Conservation (phyloP, 441 rosid genomes). For the Croton laevigatus region DNA sequence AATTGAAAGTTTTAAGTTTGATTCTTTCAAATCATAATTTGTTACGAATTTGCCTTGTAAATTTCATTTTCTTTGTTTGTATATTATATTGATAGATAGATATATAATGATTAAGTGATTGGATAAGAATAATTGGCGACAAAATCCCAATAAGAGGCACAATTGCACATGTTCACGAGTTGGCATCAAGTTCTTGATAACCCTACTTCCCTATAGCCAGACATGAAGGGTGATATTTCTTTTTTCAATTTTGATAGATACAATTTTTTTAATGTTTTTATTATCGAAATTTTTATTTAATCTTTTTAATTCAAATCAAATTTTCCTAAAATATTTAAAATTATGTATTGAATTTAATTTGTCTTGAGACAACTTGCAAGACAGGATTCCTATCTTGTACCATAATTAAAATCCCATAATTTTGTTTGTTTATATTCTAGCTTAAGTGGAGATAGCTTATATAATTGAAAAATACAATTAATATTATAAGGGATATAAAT, state of each 20-base stretch:
- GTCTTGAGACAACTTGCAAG: conserved; percentile 12
- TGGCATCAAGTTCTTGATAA: background rate
- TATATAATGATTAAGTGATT: background rate
- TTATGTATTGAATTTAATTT: background rate
- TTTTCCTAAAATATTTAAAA: no score
- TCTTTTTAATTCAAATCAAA: no score
- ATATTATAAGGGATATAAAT: no score
- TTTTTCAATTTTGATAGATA: background rate
- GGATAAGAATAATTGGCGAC: background rate
- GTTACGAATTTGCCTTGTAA: no score
- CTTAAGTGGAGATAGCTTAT: no score
- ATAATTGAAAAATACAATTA: no score
- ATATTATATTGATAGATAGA: no score
- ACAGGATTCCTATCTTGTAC: background rate
- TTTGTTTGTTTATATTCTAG: background rate
- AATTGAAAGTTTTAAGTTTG: no score
- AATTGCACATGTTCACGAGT: background rate
- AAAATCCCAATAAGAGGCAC: background rate
- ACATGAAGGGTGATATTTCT: background rate
- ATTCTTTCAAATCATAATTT: no score
- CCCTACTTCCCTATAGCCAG: background rate
- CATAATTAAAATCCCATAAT: background rate
- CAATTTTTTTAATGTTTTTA: no score
- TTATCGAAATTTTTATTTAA: no score
- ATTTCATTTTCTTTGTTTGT: no score